A percentile compares a stretch with the other conserved stretches of the same genome.
phyloP scores from a whole-genome alignment of 805 yeast genomes.

The Pichia cabralensis region DNA sequence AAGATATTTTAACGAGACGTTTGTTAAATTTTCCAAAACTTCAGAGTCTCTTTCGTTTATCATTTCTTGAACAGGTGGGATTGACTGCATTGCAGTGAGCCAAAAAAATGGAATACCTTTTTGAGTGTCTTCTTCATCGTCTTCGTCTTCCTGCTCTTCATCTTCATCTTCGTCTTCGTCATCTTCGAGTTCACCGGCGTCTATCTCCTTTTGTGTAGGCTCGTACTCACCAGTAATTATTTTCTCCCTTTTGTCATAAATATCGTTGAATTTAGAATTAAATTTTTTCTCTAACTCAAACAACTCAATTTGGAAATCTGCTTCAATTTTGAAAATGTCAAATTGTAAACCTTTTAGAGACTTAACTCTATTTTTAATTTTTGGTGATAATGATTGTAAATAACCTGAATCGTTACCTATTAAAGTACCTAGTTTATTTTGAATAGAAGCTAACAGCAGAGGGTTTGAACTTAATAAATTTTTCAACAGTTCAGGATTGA shows the following conservation, averaged over 20 bases:
- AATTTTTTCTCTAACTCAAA: slow-evolving; percentile 78
- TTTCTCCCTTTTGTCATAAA: slow-evolving; percentile 62
- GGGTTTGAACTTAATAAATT: slow-evolving; percentile 52
- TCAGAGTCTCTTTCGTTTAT: slow-evolving; percentile 87
- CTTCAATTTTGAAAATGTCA: slow-evolving; percentile 73
- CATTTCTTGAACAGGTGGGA: slow-evolving; percentile 69
- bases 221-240: slow-evolving; percentile 64
- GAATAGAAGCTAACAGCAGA: slow-evolving; percentile 74
- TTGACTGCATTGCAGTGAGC: slow-evolving; percentile 89
- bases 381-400: slow-evolving; percentile 61
- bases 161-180: slow-evolving; percentile 35
- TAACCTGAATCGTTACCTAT: slow-evolving; percentile 87
- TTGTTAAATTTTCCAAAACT: slow-evolving; percentile 56
- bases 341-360: slow-evolving; percentile 78
- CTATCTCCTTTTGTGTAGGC: slow-evolving; percentile 63
- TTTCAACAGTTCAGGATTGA: slow-evolving; percentile 30
- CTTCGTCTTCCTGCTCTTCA: slow-evolving; percentile 32
- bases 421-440: slow-evolving; percentile 75
- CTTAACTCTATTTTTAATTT: slow-evolving; percentile 64
- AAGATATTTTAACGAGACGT: slow-evolving; percentile 72
- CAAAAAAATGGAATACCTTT: slow-evolving; percentile 91
- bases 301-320: slow-evolving; percentile 83
- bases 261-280: slow-evolving; percentile 61
- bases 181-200: slow-evolving; percentile 28
- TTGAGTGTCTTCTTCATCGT: slow-evolving; percentile 24